Evolutionary conservation across 129 eudicot genomes (phyloP).

Genomic region (Sambucus nigra): DNA sequence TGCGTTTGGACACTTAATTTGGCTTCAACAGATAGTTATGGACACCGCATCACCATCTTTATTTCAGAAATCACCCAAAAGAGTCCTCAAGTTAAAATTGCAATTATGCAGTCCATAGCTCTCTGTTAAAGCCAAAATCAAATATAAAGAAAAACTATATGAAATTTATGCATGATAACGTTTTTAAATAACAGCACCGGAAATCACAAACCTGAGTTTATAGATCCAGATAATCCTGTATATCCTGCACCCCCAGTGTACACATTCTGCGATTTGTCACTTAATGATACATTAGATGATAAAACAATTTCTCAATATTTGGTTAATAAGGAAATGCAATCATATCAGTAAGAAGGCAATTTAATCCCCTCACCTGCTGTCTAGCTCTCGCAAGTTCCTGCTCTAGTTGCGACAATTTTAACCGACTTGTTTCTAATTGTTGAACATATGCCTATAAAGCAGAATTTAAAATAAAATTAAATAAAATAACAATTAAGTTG

Average conservation of each 20-base stretch:
- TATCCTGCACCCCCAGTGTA: conserved; percentile 39
- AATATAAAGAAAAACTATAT: no score
- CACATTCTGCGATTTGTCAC: conserved; percentile 40
- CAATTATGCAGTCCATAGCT: not conserved
- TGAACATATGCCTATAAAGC: conserved; percentile 71
- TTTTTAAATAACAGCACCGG: no score
- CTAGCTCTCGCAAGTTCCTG: conserved; percentile 71
- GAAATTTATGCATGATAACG: no score
- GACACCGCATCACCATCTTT: no score
- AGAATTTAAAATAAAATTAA: not conserved
- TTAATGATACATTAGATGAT: conserved; percentile 12
- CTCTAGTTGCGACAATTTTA: conserved; percentile 80
- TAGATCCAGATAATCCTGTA: conserved; percentile 30
- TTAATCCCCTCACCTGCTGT: conserved; percentile 46
- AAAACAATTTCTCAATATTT: not conserved
- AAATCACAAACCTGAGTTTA: conserved; percentile 47
- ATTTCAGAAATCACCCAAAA: no score
- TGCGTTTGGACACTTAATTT: no score
- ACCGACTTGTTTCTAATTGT: conserved; percentile 79
- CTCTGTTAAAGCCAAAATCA: no score
- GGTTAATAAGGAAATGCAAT: not conserved
- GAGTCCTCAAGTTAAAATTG: no score
- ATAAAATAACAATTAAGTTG: not conserved
- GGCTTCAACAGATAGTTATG: no score
- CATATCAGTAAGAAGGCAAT: not conserved